These are phyloP conservation scores for Xylariaceae sp. DNA, from an alignment of 2,329 filamentous ascomycete species.

Conservation along the genomic window DNA sequence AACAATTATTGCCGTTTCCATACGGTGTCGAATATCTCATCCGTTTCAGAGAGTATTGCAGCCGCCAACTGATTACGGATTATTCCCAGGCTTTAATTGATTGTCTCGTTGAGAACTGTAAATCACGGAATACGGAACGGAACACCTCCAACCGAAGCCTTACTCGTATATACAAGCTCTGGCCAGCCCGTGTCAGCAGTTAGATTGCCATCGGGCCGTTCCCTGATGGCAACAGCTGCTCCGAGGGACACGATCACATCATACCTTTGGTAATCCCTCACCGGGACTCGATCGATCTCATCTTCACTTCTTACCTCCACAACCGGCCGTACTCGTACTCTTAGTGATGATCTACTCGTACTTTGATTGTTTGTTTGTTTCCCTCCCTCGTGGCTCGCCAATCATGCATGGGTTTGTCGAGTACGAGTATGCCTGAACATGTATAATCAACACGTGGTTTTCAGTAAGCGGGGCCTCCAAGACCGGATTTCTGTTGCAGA, in stretches of 20 bases:
- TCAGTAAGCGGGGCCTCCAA: background rate
- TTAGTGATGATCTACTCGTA: background rate
- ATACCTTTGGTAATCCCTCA: background rate
- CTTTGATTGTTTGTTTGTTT: background rate
- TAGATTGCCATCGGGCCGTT: background rate
- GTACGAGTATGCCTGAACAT: background rate
- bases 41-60: too few relatives aligned
- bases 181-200: background rate
- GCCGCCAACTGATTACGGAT: too few relatives aligned
- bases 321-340: background rate
- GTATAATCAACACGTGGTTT: background rate
- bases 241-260: background rate
- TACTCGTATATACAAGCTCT: too few relatives aligned
- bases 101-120: too few relatives aligned
- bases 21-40: too few relatives aligned
- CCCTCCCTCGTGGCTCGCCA: background rate
- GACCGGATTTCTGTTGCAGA: background rate
- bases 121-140: too few relatives aligned
- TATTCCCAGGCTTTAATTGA: too few relatives aligned
- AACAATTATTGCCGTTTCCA: too few relatives aligned
- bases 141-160: too few relatives aligned
- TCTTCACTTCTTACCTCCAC: background rate
- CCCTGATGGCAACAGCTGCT: background rate
- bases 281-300: background rate
- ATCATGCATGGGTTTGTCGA: background rate